Conservation (phyloP, 495 filamentous ascomycete genomes). For the Geopyxis carbonaria region DNA sequence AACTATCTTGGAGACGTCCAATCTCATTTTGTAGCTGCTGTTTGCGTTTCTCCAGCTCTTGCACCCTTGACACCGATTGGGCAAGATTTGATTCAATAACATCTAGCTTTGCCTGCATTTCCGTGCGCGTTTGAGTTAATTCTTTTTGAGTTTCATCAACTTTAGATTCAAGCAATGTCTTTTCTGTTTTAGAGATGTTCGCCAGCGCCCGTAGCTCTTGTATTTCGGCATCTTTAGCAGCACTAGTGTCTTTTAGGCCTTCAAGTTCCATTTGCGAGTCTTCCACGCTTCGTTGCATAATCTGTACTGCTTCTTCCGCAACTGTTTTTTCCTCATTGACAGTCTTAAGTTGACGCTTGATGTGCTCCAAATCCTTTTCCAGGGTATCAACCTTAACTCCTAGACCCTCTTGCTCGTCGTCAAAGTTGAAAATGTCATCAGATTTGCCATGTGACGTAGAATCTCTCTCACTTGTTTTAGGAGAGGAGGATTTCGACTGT, state of each 20-base stretch:
- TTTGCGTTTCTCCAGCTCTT: background rate
- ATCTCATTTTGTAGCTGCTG: conserved; percentile 1
- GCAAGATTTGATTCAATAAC: background rate
- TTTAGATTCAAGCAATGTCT: conserved; percentile 6
- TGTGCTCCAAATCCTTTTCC: conserved; percentile 46
- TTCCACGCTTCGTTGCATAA: conserved; percentile 30
- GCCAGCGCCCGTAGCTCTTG: conserved; percentile 20
- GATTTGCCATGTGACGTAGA: conserved; percentile 18
- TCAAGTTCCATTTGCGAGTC: conserved; percentile 29
- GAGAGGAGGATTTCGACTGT: conserved; percentile 1
- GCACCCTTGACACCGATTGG: background rate
- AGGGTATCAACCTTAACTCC: conserved; percentile 41
- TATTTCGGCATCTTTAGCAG: conserved; percentile 27
- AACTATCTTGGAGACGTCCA: too few species aligned
- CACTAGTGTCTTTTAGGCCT: conserved; percentile 17
- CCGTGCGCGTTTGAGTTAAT: background rate
- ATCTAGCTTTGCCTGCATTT: background rate
- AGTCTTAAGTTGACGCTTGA: conserved; percentile 42
- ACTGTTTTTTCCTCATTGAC: conserved; percentile 35
- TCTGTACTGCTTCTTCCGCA: conserved; percentile 36
- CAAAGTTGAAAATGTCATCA: conserved; percentile 83
- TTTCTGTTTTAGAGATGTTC: conserved; percentile 12
- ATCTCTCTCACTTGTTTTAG: conserved; percentile 8
- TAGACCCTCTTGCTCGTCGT: conserved; percentile 54
- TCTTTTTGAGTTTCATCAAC: background rate